Evolutionary conservation across 2,329 filamentous ascomycete species (phyloP).

Genomic region (Talaromyces pinophilus): DNA sequence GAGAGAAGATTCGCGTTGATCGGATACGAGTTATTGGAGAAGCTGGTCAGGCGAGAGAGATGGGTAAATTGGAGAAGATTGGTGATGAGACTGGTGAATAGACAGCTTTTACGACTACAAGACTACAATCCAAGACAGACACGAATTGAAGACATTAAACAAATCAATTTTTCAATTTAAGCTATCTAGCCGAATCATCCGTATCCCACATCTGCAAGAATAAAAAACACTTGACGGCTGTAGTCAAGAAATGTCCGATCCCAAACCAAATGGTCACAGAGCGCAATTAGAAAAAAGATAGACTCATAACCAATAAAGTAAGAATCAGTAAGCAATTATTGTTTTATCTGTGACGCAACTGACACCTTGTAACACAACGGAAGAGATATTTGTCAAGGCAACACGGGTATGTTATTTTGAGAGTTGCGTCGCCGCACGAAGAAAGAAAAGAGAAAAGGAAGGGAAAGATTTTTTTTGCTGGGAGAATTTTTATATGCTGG

Average conservation of each 20-base stretch:
- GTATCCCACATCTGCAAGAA: background rate
- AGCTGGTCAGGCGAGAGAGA: slow-evolving; percentile 84
- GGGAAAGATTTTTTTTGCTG: slow-evolving; percentile 16
- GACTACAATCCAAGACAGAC: background rate
- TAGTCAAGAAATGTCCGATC: slow-evolving; percentile 56
- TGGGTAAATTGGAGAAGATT: slow-evolving; percentile 95
- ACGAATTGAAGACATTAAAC: background rate
- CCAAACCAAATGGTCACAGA: slow-evolving; percentile 52
- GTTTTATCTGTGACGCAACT: slow-evolving; percentile 73
- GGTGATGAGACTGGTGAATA: slow-evolving; percentile 70
- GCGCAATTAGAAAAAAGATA: slow-evolving; percentile 38
- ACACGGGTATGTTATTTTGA: slow-evolving; percentile 64
- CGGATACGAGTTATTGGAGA: slow-evolving; percentile 73
- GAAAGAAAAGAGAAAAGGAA: slow-evolving; percentile 59
- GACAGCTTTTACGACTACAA: background rate
- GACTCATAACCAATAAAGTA: slow-evolving; percentile 51
- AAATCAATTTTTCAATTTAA: no score
- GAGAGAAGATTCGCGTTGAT: slow-evolving; percentile 78
- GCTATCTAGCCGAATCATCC: background rate
- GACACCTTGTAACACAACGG: slow-evolving; percentile 64
- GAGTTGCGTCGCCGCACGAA: slow-evolving; percentile 79
- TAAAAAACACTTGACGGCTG: background rate
- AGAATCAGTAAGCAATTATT: slow-evolving; percentile 79
- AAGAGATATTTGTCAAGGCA: slow-evolving; percentile 64
- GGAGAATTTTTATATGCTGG: slow-evolving; percentile 9